Conservation (phyloP, 1,139 yeast species). For the Pichia terricola region DNA sequence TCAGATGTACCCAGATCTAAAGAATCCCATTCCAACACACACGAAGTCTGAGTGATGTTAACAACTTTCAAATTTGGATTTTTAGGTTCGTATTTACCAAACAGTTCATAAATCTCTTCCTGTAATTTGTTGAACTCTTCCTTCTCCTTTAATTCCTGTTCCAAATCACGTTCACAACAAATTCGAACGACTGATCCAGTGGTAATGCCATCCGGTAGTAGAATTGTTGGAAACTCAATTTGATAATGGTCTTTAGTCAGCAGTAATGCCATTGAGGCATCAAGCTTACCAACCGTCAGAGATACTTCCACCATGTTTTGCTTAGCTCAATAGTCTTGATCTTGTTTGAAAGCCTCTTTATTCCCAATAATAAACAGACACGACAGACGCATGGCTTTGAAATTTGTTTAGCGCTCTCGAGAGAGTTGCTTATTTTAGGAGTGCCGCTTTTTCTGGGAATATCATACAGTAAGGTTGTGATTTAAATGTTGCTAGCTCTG, state of each 20-base stretch:
- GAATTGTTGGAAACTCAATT: slow-evolving; percentile 89
- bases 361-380: too few relatives aligned
- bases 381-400: too few relatives aligned
- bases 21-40: slow-evolving; percentile 91
- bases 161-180: slow-evolving; percentile 72
- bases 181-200: slow-evolving; percentile 94
- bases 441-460: too few relatives aligned
- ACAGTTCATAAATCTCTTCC: slow-evolving; percentile 59
- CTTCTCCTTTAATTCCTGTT: slow-evolving; percentile 54
- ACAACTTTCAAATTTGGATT: slow-evolving; percentile 61
- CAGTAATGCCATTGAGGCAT: slow-evolving; percentile 85
- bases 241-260: slow-evolving; percentile 90
- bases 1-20: slow-evolving; percentile 77
- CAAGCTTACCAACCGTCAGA: slow-evolving; percentile 89
- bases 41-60: slow-evolving; percentile 88
- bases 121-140: slow-evolving; percentile 56
- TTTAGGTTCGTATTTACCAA: slow-evolving; percentile 67
- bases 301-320: slow-evolving; percentile 75
- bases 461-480: too few relatives aligned
- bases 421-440: too few relatives aligned
- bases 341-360: neutral
- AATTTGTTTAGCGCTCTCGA: too few relatives aligned
- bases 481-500: too few relatives aligned
- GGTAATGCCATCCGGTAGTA: slow-evolving; percentile 80
- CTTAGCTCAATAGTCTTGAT: neutral